phyloP scores from a whole-genome alignment of 179 eudicot genomes.

The Nepenthes alata region DNA sequence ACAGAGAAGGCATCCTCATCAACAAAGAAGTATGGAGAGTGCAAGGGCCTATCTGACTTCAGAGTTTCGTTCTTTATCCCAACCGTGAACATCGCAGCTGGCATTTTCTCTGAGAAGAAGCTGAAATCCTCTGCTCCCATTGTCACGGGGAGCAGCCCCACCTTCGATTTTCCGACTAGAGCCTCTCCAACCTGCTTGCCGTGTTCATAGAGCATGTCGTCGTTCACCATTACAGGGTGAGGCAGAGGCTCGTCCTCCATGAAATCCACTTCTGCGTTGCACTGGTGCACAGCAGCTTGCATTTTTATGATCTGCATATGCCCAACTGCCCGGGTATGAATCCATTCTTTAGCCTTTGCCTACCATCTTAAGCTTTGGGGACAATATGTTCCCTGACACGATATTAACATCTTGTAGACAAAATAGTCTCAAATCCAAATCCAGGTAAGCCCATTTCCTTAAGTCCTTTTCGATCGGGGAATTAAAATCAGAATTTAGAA shows the following conservation, averaged over 20 bases:
- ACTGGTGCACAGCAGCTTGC: conserved; percentile 35
- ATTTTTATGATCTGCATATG: conserved; percentile 25
- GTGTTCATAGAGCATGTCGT: conserved; percentile 25
- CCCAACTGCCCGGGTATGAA: neutral
- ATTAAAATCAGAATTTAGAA: too few relatives aligned
- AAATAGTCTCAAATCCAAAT: too few relatives aligned
- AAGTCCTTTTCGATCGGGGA: too few relatives aligned
- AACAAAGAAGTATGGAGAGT: conserved; percentile 41
- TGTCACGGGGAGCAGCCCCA: conserved; percentile 24
- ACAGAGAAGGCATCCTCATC: conserved; percentile 42
- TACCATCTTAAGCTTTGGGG: too few relatives aligned
- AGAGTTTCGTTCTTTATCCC: conserved; percentile 32
- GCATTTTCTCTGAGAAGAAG: conserved; percentile 45
- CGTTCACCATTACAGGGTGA: conserved; percentile 30
- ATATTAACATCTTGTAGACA: too few relatives aligned
- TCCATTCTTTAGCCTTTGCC: neutral
- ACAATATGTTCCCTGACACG: too few relatives aligned
- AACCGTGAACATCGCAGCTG: conserved; percentile 38
- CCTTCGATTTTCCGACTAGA: conserved; percentile 35
- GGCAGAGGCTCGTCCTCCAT: conserved; percentile 33
- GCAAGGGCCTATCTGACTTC: conserved; percentile 26
- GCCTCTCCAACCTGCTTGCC: conserved; percentile 31
- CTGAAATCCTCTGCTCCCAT: conserved; percentile 69
- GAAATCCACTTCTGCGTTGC: conserved; percentile 35
- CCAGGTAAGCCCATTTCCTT: too few relatives aligned